phyloP scores from a whole-genome alignment of 73 alveolate species.

The Paramecium bursaria region DNA sequence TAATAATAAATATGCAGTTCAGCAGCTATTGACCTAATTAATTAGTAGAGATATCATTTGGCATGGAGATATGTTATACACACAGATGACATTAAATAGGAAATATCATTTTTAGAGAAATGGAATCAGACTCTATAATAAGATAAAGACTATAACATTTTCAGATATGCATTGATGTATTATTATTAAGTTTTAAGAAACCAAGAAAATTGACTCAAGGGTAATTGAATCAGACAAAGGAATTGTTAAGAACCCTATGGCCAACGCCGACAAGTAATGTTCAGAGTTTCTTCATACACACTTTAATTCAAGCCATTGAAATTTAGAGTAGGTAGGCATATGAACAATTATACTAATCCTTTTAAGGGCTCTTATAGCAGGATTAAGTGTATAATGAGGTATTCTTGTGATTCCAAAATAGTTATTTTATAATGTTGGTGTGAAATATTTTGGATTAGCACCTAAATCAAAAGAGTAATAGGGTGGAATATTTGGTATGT shows the following conservation, averaged over 20 bases:
- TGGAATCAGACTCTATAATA: slow-evolving; percentile 34
- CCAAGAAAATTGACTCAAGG: slow-evolving; percentile 28
- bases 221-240: slow-evolving; percentile 7
- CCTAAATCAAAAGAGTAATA: neutral
- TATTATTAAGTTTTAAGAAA: too few relatives aligned
- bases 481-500: slow-evolving; percentile 14
- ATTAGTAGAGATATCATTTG: slow-evolving; percentile 32
- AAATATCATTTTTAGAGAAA: neutral
- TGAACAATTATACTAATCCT: neutral
- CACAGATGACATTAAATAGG: slow-evolving; percentile 6
- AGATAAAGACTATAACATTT: slow-evolving; percentile 34
- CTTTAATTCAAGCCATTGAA: slow-evolving; percentile 11
- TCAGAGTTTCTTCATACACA: slow-evolving; percentile 10
- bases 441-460: slow-evolving; percentile 20
- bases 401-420: neutral
- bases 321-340: slow-evolving; percentile 32
- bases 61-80: slow-evolving; percentile 54
- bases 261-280: slow-evolving; percentile 46
- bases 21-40: slow-evolving; percentile 41
- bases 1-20: slow-evolving; percentile 8
- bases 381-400: slow-evolving; percentile 31
- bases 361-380: neutral
- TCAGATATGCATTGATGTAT: slow-evolving; percentile 48
- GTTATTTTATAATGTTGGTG: slow-evolving; percentile 53
- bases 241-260: neutral